Evolutionary conservation across 495 filamentous ascomycete species (phyloP).

Genomic region (Penicillium manginii): DNA sequence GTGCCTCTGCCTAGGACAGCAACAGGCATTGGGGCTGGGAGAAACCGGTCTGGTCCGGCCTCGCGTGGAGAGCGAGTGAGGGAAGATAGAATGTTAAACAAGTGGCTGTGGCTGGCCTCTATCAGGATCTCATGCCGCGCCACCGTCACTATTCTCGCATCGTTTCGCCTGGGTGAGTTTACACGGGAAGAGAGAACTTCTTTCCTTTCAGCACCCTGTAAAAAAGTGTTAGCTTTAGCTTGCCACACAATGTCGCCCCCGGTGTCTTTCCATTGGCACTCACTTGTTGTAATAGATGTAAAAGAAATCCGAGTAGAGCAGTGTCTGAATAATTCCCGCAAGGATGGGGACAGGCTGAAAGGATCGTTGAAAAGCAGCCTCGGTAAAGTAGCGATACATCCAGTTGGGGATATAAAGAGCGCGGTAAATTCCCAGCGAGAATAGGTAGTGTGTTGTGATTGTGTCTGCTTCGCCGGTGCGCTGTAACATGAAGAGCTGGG

Average conservation of each 20-base stretch:
- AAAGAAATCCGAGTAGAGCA: constrained; percentile 98
- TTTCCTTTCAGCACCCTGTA: constrained; percentile 78
- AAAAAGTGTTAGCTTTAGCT: not conserved
- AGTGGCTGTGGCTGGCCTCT: not conserved
- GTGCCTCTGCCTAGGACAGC: no score
- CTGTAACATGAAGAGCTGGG: constrained; percentile 97
- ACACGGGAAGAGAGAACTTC: constrained; percentile 87
- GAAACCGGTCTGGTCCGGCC: not conserved
- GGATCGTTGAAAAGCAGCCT: constrained; percentile 53
- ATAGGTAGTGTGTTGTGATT: constrained; percentile 97
- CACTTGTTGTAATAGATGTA: constrained; percentile 98
- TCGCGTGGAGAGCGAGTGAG: not conserved
- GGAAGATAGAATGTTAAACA: not conserved
- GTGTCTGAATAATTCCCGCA: constrained; percentile 88
- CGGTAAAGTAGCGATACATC: constrained; percentile 84
- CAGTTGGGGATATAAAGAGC: constrained; percentile 98
- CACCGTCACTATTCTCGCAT: not conserved
- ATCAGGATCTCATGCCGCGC: not conserved
- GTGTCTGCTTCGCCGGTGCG: constrained; percentile 97
- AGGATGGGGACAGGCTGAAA: constrained; percentile 81
- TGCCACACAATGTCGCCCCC: no score
- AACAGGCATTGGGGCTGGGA: no score
- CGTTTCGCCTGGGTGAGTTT: constrained; percentile 26
- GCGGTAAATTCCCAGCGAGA: constrained; percentile 88
- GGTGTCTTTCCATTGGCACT: no score